phyloP scores from a whole-genome alignment of 352 stramenopile genomes.

The Aphanomyces astaci region DNA sequence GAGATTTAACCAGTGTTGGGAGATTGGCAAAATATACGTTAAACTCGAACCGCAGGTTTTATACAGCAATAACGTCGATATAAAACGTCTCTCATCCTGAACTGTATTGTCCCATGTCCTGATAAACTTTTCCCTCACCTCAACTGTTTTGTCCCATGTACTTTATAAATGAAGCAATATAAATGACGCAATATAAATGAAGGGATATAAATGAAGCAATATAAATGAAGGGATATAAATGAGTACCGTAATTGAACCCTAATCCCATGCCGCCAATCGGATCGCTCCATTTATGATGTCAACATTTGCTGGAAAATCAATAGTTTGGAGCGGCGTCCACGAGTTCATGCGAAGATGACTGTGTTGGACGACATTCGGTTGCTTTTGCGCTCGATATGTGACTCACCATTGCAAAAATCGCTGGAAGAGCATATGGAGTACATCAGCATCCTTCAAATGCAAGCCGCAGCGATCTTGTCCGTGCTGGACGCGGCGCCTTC shows the following conservation, averaged over 20 bases:
- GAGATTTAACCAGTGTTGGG: neutral
- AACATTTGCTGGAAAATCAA: neutral
- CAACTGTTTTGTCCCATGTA: no score
- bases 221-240: no score
- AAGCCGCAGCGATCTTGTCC: neutral
- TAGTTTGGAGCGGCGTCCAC: neutral
- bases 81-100: neutral
- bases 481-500: neutral
- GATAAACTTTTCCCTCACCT: neutral
- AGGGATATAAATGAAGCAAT: no score
- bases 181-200: no score
- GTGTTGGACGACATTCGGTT: conserved; percentile 17
- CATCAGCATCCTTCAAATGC: neutral
- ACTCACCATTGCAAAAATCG: neutral
- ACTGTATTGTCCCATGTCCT: neutral
- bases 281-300: neutral
- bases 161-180: no score
- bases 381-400: conserved; percentile 9
- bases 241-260: neutral
- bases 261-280: neutral
- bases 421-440: neutral
- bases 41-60: neutral
- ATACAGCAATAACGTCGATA: neutral
- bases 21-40: neutral
- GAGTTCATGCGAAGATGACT: neutral